Evolutionary conservation across 2,329 filamentous ascomycete species (phyloP).

Genomic region (Colletotrichum sp.): DNA sequence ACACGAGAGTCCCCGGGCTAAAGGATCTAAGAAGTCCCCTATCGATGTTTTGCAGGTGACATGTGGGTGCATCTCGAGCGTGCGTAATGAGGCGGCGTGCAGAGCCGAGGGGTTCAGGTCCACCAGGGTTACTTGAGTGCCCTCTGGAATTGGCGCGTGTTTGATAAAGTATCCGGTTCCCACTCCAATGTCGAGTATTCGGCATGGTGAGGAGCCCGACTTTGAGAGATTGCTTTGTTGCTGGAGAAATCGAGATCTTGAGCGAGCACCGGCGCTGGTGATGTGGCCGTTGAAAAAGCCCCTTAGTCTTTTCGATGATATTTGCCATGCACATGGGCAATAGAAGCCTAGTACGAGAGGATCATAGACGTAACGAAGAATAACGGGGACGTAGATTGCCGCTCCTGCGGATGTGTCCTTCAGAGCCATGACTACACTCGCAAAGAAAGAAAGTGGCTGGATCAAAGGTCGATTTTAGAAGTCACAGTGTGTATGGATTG

Average conservation of each 20-base stretch:
- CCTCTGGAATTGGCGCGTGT: neutral
- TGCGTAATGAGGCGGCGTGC: neutral
- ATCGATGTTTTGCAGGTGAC: neutral
- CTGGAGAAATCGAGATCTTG: conserved; percentile 24
- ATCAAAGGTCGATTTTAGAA: accelerated
- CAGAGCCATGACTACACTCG: neutral
- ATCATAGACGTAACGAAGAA: conserved; percentile 29
- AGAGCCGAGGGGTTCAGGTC: conserved; percentile 7
- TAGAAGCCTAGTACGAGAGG: conserved; percentile 36
- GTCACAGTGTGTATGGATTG: neutral
- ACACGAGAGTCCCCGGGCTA: neutral
- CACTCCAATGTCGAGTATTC: neutral
- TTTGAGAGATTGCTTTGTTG: neutral
- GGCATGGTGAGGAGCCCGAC: neutral
- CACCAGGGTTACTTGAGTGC: neutral
- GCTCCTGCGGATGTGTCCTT: conserved; percentile 1
- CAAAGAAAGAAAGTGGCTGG: neutral
- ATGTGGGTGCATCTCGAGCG: neutral
- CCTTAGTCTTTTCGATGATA: neutral
- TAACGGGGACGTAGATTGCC: neutral
- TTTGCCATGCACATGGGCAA: conserved; percentile 36
- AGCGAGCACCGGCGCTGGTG: conserved; percentile 31
- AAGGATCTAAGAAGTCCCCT: neutral
- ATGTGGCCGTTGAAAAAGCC: conserved; percentile 29
- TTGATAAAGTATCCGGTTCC: neutral